Evolutionary conservation across 1,139 yeast species (phyloP).

Genomic region (Maudiozyma humilis): DNA sequence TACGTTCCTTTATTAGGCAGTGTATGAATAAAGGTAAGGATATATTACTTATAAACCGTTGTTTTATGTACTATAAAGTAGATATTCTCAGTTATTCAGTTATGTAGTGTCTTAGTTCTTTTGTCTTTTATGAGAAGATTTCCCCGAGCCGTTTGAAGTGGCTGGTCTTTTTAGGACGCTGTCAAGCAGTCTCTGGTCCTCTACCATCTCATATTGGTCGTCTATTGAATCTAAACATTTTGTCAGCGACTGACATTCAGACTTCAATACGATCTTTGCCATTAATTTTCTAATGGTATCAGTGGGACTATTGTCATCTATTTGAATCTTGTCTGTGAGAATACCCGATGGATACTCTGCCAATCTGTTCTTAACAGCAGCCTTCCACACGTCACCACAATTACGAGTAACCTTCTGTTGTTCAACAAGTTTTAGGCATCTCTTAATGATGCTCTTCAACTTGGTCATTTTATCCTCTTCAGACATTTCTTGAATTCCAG

Average conservation of each 20-base stretch:
- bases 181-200: slow-evolving; percentile 49
- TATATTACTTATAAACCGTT: neutral
- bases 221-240: slow-evolving; percentile 36
- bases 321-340: slow-evolving; percentile 6
- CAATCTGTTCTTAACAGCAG: slow-evolving; percentile 24
- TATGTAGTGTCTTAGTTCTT: neutral
- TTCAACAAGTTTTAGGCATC: slow-evolving; percentile 31
- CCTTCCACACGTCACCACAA: slow-evolving; percentile 23
- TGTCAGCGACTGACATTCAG: slow-evolving; percentile 42
- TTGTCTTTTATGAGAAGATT: no score
- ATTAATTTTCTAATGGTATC: slow-evolving; percentile 30
- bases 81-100: no score
- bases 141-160: no score
- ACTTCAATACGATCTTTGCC: slow-evolving; percentile 47
- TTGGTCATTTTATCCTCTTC: slow-evolving; percentile 10
- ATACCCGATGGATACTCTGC: slow-evolving; percentile 30
- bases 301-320: slow-evolving; percentile 12
- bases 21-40: no score
- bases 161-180: slow-evolving; percentile 48
- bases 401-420: slow-evolving; percentile 26
- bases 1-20: no score
- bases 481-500: slow-evolving; percentile 9
- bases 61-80: no score
- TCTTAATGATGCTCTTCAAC: slow-evolving; percentile 26
- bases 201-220: slow-evolving; percentile 37